phyloP scores from a whole-genome alignment of 2,329 filamentous ascomycete genomes.

The Arthrinium phaeospermum region DNA sequence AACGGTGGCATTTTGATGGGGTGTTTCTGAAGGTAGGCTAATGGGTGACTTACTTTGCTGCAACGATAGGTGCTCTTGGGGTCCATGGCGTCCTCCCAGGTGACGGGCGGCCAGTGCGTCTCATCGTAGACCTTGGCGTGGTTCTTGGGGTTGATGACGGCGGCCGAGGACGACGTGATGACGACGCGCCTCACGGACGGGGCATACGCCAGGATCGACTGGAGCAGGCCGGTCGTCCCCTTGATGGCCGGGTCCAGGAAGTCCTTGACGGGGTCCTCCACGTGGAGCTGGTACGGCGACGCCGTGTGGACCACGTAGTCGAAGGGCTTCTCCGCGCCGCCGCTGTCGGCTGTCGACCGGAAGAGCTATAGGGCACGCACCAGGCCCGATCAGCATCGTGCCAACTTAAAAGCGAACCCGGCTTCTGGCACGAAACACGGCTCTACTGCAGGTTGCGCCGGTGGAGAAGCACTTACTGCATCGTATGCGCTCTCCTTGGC shows the following conservation, averaged over 20 bases:
- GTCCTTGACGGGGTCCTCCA: slow-evolving; percentile 54
- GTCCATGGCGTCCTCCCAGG: slow-evolving; percentile 42
- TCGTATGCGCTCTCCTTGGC: slow-evolving; percentile 73
- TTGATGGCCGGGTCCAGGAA: slow-evolving; percentile 62
- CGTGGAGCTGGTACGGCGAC: slow-evolving; percentile 73
- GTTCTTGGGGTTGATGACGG: slow-evolving; percentile 45
- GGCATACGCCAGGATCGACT: slow-evolving; percentile 50
- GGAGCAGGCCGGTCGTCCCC: slow-evolving; percentile 56
- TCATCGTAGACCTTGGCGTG: slow-evolving; percentile 48
- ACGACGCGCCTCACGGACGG: slow-evolving; percentile 68
- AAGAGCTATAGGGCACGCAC: slow-evolving; percentile 37
- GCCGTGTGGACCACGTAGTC: slow-evolving; percentile 78
- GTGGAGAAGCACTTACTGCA: slow-evolving; percentile 42
- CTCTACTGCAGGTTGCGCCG: neutral
- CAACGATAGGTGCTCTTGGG: slow-evolving; percentile 40
- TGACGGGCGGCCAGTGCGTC: slow-evolving; percentile 44
- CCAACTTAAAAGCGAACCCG: neutral
- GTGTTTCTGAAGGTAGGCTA: neutral
- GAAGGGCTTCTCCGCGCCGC: slow-evolving; percentile 46
- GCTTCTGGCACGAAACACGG: too few species aligned
- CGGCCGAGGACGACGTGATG: slow-evolving; percentile 54
- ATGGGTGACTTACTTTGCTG: slow-evolving; percentile 53
- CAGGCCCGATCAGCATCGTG: neutral
- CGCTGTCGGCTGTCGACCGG: slow-evolving; percentile 44
- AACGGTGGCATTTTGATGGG: slow-evolving; percentile 59